Percentiles rank a stretch among this genome's conserved stretches.
Evolutionary conservation across 2,329 filamentous ascomycete genomes (phyloP).

Genomic region (Claviceps sp.): DNA sequence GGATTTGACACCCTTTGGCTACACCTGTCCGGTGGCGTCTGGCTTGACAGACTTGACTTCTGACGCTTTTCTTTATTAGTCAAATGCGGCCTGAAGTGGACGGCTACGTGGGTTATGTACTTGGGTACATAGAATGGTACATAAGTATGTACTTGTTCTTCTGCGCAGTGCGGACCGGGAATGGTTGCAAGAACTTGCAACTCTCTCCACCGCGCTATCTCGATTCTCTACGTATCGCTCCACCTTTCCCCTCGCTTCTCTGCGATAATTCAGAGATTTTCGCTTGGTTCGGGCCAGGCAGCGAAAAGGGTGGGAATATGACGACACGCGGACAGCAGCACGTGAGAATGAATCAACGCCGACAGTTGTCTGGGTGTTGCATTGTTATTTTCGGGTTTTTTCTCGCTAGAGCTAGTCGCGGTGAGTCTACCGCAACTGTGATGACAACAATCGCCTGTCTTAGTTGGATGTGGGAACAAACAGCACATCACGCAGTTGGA

Average conservation of each 20-base stretch:
- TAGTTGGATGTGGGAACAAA: neutral
- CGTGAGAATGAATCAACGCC: constrained; percentile 4
- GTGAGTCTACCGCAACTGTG: neutral
- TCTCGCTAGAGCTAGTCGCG: neutral
- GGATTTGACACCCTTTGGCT: neutral
- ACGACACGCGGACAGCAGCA: constrained; percentile 2
- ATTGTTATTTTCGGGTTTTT: neutral
- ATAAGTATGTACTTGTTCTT: neutral
- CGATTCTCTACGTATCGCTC: neutral
- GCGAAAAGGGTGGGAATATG: constrained; percentile 1
- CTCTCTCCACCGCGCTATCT: neutral
- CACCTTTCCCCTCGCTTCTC: neutral
- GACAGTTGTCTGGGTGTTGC: constrained; percentile 2
- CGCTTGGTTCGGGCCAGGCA: neutral
- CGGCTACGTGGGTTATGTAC: neutral
- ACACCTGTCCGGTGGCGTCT: neutral
- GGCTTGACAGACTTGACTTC: neutral
- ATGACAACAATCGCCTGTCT: neutral
- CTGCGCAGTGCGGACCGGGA: neutral
- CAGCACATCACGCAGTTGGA: neutral
- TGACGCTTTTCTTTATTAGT: neutral
- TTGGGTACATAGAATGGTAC: too few relatives aligned
- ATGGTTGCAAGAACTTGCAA: neutral
- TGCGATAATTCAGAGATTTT: too few relatives aligned
- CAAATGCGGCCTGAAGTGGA: neutral